phyloP scores from a whole-genome alignment of 176 grass and related monocot genomes.

The Dendrocalamus sinicus region DNA sequence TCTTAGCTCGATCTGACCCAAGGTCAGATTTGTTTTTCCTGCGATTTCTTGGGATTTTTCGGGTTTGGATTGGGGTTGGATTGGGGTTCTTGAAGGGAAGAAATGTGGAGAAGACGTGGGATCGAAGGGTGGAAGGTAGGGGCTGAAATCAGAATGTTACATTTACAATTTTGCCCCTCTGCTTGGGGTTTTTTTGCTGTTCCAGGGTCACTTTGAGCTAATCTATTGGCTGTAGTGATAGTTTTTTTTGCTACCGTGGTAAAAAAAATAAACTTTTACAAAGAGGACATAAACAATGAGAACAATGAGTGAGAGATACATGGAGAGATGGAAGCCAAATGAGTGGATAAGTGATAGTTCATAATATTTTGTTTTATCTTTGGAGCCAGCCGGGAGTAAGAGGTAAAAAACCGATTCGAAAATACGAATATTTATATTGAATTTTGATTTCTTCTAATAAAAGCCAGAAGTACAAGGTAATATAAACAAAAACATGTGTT shows the following conservation, averaged over 20 bases:
- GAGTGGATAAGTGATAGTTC: too few species aligned
- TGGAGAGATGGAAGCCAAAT: too few species aligned
- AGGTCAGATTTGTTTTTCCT: background rate
- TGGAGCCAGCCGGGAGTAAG: too few species aligned
- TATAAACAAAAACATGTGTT: background rate
- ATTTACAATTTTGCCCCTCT: slow-evolving; percentile 23
- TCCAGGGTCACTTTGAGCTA: background rate
- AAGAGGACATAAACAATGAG: too few species aligned
- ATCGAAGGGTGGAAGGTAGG: slow-evolving; percentile 49
- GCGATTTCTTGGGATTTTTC: slow-evolving; percentile 23
- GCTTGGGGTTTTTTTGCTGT: background rate
- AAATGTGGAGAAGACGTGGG: slow-evolving; percentile 46
- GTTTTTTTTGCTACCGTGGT: too few species aligned
- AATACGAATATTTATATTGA: too few species aligned
- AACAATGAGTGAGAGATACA: too few species aligned
- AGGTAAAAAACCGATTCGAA: too few species aligned
- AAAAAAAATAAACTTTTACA: background rate
- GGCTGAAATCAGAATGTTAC: slow-evolving; percentile 44
- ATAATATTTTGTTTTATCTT: too few species aligned
- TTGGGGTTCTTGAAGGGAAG: slow-evolving; percentile 53
- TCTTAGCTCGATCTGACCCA: slow-evolving; percentile 27
- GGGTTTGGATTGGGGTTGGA: slow-evolving; percentile 40
- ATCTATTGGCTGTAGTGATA: too few species aligned
- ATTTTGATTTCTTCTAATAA: too few species aligned
- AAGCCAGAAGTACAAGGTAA: rapidly evolving